Base-by-base conservation (phyloP, 352 stramenopile genomes). In the Globisporangium ultimum region DNA sequence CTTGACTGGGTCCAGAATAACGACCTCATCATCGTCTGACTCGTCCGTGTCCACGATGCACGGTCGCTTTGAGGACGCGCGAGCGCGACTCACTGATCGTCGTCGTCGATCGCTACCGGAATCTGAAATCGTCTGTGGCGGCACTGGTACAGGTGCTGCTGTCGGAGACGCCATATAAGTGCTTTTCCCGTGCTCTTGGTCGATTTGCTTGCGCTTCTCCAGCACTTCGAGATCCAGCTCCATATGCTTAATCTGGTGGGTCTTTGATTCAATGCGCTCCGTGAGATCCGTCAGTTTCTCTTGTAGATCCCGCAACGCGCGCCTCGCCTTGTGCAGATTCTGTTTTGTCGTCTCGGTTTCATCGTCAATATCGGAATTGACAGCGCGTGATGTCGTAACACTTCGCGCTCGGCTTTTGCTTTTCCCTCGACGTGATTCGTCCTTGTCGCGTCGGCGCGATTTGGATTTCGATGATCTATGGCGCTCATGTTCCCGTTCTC, bases 1-100 rank as follows among this genome's bases (percentile, higher is more conserved):
- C 42, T 75, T 61, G 12, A 49, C 66, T 0, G 63, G 56, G 20
- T 86, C 74, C 12, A 90, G 64, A 52, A 92, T 84, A 15, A 80
- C 53, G 45, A 85, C 74, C 22, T 80, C 76, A 40, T 73, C 73
- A 22, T 57, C 74, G 40, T 84, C 76, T 38, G 68, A 62, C 18
- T 88, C 77, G 0, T 89, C 81, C 58, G 88, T 76, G 60, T 91
- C 78, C 28, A 87, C 70, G 32, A 91, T 87, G 22, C 72, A 72
- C 32, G 74, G 82, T 9, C 79, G 72, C 51, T 87, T 89, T 8
- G 74, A 80, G 14, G 14, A 32, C 13, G 49, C n/a, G 8, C 71
- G 72, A n/a, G 56, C 5, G 0, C 48, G 58, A 53, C 74, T 86
- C 41, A 22, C 67, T 8, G 73, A 81, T 22, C 69, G 69, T 61